Base-by-base conservation (phyloP, 495 filamentous ascomycete species). In the Penicillium longicatenatum region DNA sequence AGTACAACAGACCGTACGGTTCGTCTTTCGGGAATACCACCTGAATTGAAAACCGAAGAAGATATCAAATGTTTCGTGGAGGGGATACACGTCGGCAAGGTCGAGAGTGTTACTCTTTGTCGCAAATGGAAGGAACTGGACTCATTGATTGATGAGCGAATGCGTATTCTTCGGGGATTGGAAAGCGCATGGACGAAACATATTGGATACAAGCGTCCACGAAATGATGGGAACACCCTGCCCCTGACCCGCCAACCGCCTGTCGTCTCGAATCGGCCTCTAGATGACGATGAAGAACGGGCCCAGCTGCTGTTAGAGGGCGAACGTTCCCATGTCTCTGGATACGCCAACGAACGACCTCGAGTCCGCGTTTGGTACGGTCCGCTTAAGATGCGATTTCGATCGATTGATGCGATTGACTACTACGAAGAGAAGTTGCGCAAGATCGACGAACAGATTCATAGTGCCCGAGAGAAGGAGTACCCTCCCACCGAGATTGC, bases 1-100 rank as follows among this genome's bases (percentile, higher is more conserved):
- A 97, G 93, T 20, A 84, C 96, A 37, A 98, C 95, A 2, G 93
- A 97, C 72, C 87, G 93, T 35, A 99, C 95, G 0, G 90, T 99
- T 67, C 86, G 90, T 4, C 74, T 99, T 10, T 93, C 94, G 2
- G 93, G 92, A 2, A 92, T 99, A 31, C 95, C 95, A 0, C 69
- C 67, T 6, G 89, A 95, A 11, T 72, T 98, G 53, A 81, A 86
- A 51, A 89, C 89, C 0, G 92, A 98, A 65, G 84, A 86, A 14
- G 87, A 87, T 54, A 90, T 99, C 56, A 92, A 90, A 60, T 82
- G 92, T 22, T 89, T 96, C 54, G 82, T 99, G 20, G 92, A 99
- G 65, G 86, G 85, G 33, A 73, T 99, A 20, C 84, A 88, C 49
- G 91, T 99, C 63, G 95, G 95, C n/a, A 91, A 90, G 63, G 95